Conservation (phyloP, 306 rosid genomes). For the Vicia sativa region DNA sequence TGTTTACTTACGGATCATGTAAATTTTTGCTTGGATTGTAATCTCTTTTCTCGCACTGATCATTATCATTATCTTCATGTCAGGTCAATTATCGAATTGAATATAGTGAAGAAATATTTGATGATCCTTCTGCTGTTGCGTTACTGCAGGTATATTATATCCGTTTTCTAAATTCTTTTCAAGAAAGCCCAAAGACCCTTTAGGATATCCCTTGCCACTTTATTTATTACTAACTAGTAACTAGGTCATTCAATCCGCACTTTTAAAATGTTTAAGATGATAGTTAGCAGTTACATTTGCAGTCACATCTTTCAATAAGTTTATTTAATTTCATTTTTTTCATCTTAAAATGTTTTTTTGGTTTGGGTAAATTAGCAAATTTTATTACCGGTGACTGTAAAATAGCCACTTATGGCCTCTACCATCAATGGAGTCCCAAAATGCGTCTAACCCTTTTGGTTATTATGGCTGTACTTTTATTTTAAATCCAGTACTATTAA, state of each 20-base stretch:
- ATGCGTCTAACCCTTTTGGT: background rate
- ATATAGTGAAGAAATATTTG: slow-evolving; percentile 89
- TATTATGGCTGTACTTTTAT: slow-evolving; percentile 15
- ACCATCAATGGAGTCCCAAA: background rate
- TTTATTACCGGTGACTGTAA: background rate
- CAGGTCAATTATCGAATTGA: slow-evolving; percentile 87
- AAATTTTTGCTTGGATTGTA: slow-evolving; percentile 11
- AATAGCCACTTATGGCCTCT: slow-evolving; percentile 1
- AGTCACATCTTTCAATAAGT: background rate
- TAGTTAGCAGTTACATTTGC: slow-evolving; percentile 3
- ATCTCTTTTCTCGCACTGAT: slow-evolving; percentile 27
- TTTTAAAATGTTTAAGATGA: slow-evolving; percentile 10
- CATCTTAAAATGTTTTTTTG: background rate
- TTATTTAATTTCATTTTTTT: slow-evolving; percentile 7
- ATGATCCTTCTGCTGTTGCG: slow-evolving; percentile 82
- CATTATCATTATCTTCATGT: slow-evolving; percentile 40
- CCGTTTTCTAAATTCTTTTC: slow-evolving; percentile 36
- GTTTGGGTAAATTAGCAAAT: slow-evolving; percentile 1
- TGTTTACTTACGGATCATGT: slow-evolving; percentile 28
- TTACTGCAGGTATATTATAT: slow-evolving; percentile 64
- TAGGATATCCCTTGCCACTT: slow-evolving; percentile 16
- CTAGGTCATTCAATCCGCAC: slow-evolving; percentile 18
- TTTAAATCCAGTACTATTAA: background rate
- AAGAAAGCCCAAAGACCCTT: slow-evolving; percentile 23
- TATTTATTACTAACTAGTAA: slow-evolving; percentile 14